Conservation (phyloP, 2,329 filamentous ascomycete genomes). For the Ustulina deusta region DNA sequence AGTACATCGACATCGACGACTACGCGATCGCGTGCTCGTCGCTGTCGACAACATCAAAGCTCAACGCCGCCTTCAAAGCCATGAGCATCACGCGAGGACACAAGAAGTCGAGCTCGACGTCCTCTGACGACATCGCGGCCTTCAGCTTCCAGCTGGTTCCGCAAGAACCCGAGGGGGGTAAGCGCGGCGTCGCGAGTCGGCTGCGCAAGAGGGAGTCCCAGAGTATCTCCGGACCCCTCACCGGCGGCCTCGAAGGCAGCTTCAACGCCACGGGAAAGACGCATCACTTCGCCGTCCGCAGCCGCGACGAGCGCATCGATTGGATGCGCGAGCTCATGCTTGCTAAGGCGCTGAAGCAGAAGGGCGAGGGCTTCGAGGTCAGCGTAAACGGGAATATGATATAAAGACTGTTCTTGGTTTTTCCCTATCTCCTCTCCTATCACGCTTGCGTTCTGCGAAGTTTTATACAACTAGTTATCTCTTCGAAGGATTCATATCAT, state of each 20-base stretch:
- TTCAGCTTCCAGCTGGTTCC: slow-evolving; percentile 91
- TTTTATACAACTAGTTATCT: slow-evolving; percentile 2
- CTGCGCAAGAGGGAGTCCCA: slow-evolving; percentile 66
- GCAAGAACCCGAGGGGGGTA: slow-evolving; percentile 66
- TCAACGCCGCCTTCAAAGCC: slow-evolving; percentile 87
- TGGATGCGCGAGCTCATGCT: slow-evolving; percentile 98
- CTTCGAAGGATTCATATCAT: neutral
- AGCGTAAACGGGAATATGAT: slow-evolving; percentile 85
- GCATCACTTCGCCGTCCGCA: slow-evolving; percentile 92
- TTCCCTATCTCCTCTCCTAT: slow-evolving; percentile 1
- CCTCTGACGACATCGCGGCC: slow-evolving; percentile 69
- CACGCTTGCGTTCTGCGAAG: slow-evolving; percentile 1
- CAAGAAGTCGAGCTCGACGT: slow-evolving; percentile 56
- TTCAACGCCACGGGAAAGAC: slow-evolving; percentile 79
- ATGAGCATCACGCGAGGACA: slow-evolving; percentile 69
- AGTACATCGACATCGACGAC: slow-evolving; percentile 88
- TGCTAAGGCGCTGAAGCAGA: slow-evolving; percentile 86
- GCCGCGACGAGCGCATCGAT: slow-evolving; percentile 90
- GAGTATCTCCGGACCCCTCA: slow-evolving; percentile 52
- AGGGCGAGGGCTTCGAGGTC: slow-evolving; percentile 84
- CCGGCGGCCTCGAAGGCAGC: slow-evolving; percentile 49
- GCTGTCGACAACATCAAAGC: slow-evolving; percentile 79
- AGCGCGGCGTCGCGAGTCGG: slow-evolving; percentile 58
- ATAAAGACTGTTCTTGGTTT: slow-evolving; percentile 50
- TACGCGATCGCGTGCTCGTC: slow-evolving; percentile 89